These are phyloP conservation scores for Uronychia setigera DNA, from an alignment of 73 alveolate species.

Conservation along the genomic window DNA sequence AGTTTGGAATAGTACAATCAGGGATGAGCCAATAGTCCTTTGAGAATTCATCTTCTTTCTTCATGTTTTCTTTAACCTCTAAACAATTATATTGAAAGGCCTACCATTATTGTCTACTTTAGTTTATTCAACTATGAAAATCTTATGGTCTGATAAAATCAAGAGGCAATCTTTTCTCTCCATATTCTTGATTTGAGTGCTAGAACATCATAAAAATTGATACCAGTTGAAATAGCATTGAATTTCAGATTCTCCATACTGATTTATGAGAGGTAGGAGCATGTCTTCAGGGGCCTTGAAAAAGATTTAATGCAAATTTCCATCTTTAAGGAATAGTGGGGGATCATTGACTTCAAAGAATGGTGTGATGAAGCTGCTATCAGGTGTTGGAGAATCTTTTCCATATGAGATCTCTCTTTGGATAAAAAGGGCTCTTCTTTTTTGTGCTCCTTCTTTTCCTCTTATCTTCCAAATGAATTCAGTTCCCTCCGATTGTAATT, in stretches of 20 bases:
- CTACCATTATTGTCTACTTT: neutral
- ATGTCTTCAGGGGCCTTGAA: neutral
- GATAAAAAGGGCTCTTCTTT: neutral
- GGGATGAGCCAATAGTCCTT: slow-evolving; percentile 14
- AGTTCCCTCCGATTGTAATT: neutral
- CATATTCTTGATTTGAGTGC: neutral
- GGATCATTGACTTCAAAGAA: too few relatives aligned
- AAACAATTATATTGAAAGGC: neutral
- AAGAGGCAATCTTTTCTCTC: neutral
- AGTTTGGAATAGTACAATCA: neutral
- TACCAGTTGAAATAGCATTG: neutral
- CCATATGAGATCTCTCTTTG: too few relatives aligned
- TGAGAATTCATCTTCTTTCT: neutral
- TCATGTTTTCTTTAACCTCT: neutral
- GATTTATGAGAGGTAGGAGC: neutral
- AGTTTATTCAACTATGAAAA: neutral
- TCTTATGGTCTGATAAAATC: neutral
- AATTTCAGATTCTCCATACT: neutral
- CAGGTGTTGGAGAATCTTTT: neutral
- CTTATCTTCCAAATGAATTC: neutral
- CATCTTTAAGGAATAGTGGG: neutral
- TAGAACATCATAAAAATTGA: neutral
- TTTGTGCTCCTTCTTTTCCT: neutral
- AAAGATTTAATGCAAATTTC: neutral
- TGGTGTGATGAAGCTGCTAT: too few relatives aligned